These are phyloP conservation scores for Eutrema salsugineum DNA, from an alignment of 441 rosid species.

Conservation along the genomic window DNA sequence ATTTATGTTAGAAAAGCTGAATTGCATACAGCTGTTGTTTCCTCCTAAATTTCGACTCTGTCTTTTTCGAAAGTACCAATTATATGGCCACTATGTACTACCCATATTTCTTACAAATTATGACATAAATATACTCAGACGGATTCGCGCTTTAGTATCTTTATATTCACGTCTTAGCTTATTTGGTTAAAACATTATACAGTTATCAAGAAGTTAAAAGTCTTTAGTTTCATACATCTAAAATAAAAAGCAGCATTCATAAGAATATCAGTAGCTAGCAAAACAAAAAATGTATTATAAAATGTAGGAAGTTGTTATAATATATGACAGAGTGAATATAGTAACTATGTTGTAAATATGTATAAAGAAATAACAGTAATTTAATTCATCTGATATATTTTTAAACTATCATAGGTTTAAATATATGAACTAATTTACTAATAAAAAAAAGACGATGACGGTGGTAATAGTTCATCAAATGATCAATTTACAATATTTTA, in stretches of 20 bases:
- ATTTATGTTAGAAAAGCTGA: neutral
- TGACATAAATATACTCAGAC: slow-evolving; percentile 17
- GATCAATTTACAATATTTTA: no score
- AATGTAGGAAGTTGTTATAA: no score
- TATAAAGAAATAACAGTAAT: no score
- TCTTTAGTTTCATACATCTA: neutral
- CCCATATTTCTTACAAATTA: neutral
- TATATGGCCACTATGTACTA: slow-evolving; percentile 18
- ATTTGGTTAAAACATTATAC: neutral
- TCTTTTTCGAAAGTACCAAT: slow-evolving; percentile 33
- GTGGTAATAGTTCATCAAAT: no score
- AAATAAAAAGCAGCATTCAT: neutral
- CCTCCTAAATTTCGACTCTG: slow-evolving; percentile 15
- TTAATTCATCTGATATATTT: no score
- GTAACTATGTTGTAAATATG: no score
- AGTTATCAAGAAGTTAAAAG: neutral
- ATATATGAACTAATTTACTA: no score
- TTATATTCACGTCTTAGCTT: slow-evolving; percentile 20
- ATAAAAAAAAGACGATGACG: no score
- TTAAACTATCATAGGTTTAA: no score
- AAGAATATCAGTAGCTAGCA: neutral
- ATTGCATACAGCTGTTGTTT: slow-evolving; percentile 32
- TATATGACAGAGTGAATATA: no score
- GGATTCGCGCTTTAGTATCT: slow-evolving; percentile 17
- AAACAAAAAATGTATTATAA: neutral